phyloP scores from a whole-genome alignment of 805 yeast genomes.

The Wickerhamiella kurtzmanii region DNA sequence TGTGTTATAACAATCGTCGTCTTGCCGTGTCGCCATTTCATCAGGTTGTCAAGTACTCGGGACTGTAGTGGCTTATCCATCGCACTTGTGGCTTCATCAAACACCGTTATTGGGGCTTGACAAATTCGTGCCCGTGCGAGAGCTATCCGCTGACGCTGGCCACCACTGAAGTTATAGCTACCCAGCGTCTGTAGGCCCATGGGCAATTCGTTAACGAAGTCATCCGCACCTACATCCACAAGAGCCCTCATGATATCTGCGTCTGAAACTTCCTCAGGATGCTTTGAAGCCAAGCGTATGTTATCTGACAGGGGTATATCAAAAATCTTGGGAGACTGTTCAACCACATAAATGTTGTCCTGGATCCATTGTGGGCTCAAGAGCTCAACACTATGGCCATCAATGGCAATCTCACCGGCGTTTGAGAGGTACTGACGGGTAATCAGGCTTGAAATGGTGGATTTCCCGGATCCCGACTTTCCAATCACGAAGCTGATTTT shows the following conservation, averaged over 20 bases:
- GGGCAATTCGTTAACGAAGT: conserved; percentile 35
- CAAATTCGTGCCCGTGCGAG: conserved; percentile 70
- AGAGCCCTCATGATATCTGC: conserved; percentile 33
- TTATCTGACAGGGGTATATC: conserved; percentile 51
- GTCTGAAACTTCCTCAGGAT: conserved; percentile 18
- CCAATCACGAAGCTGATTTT: conserved; percentile 60
- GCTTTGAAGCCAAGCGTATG: conserved; percentile 37
- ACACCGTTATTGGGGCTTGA: conserved; percentile 58
- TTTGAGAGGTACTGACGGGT: conserved; percentile 41
- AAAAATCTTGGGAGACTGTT: conserved; percentile 57
- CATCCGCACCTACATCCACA: conserved; percentile 36
- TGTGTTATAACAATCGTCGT: conserved; percentile 80
- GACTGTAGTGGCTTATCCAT: conserved; percentile 44
- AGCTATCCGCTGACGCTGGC: conserved; percentile 75
- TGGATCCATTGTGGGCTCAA: conserved; percentile 41
- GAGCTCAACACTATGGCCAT: conserved; percentile 34
- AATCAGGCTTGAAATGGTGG: conserved; percentile 57
- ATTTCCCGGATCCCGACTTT: conserved; percentile 85
- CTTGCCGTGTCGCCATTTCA: conserved; percentile 46
- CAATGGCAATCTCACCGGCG: conserved; percentile 47
- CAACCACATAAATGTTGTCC: conserved; percentile 56
- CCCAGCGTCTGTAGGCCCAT: conserved; percentile 42
- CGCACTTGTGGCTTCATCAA: conserved; percentile 83
- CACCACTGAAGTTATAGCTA: conserved; percentile 54
- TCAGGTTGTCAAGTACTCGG: conserved; percentile 37